Evolutionary conservation across 106 monocot species (phyloP), one percentile per base, ranked within the genome.

Genomic region (Platanthera zijinensis): DNA sequence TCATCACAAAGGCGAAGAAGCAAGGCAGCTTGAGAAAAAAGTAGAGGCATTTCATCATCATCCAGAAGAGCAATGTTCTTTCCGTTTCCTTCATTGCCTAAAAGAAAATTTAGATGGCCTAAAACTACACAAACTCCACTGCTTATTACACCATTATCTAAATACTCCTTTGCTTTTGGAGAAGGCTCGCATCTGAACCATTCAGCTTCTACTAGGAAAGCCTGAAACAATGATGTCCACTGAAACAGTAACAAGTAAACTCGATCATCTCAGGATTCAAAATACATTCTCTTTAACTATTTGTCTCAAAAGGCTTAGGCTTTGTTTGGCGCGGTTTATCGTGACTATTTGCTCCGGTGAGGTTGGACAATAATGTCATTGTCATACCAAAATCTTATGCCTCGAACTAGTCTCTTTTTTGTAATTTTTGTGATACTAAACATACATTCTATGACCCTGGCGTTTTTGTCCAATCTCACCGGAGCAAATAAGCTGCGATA

Each of bases 1-100:
- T 89, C 89, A 75, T 89, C 89, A 79, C 82, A 84, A 75, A 89
- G 89, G 3, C 89, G 64, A 61, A 89, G 81, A 74, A 86, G 86
- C 50, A 25, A 82, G 45, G 86, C 86, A 12, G 49, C 75, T 78
- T 17, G 84, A 73, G 6, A 84, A 45, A 8, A 86, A 48, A 0
- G n/a, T 76, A 76, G 19, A 2, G 61, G n/a, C n/a, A 13, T 61
- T 39, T 39, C 3, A 0, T 39, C 17, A 18, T 73, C 22, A 6
- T 19, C 57, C 67, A 81, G 75, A 11, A 82, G 17, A 12, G 68
- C 69, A 14, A 45, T 80, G 7, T 73, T 79, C 14, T 71, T 45
- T 51, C 76, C 77, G 10, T 76, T 39, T 28, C 64, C 78, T 50
- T 82, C 14, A 15, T 48, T 48, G 54, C 88, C 85, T 12, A 88